Percentiles rank a stretch among this genome's conserved stretches.
Evolutionary conservation across 768 basidiomycete species (phyloP).

Genomic region (Favolaschia claudopus): DNA sequence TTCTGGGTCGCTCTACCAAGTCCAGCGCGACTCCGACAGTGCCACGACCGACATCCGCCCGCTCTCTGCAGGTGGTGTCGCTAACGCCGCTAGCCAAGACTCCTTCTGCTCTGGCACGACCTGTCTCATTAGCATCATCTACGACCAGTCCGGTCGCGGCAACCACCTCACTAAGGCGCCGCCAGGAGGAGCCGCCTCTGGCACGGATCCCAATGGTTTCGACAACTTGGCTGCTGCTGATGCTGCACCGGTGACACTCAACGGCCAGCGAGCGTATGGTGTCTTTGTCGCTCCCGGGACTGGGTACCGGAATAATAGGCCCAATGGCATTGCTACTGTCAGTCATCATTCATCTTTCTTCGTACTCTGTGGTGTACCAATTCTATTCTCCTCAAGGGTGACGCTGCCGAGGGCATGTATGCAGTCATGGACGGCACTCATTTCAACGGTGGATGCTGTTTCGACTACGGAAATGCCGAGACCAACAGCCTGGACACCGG

Average conservation of each 20-base stretch:
- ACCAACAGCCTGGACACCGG: background rate
- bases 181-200: background rate
- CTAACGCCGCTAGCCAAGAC: slow-evolving; percentile 16
- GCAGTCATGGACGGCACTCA: no score
- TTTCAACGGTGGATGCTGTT: no score
- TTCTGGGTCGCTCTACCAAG: slow-evolving; percentile 2
- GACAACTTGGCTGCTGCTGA: background rate
- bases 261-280: slow-evolving; percentile 11
- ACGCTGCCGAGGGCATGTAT: slow-evolving; percentile 5
- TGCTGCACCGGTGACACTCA: slow-evolving; percentile 3
- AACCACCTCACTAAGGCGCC: background rate
- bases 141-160: slow-evolving; percentile 1
- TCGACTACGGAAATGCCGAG: slow-evolving; percentile 20
- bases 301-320: background rate
- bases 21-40: slow-evolving; percentile 10
- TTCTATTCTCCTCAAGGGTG: background rate
- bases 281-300: slow-evolving; percentile 13
- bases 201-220: background rate
- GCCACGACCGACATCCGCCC: background rate
- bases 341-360: background rate
- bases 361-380: background rate
- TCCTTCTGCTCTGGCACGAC: no score
- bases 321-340: slow-evolving; percentile 6
- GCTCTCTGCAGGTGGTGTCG: slow-evolving; percentile 15
- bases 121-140: slow-evolving; percentile 15